These are phyloP conservation scores for Russula sp. DNA, from an alignment of 768 basidiomycete species.

Conservation along the genomic window DNA sequence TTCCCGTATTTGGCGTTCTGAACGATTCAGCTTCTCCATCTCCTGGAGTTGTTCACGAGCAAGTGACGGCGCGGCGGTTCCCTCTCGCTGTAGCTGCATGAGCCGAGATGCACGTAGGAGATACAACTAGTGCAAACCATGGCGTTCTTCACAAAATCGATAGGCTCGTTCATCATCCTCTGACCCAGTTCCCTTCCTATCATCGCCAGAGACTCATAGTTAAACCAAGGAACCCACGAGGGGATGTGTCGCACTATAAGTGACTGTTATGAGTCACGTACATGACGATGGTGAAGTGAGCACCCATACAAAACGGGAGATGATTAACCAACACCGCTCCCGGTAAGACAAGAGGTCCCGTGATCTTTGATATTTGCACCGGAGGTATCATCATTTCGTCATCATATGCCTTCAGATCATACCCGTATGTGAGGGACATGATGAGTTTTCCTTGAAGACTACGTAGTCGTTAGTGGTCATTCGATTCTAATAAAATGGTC, in stretches of 20 bases:
- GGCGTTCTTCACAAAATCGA: slow-evolving; percentile 8
- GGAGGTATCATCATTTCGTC: background rate
- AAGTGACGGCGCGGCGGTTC: background rate
- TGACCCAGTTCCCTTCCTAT: background rate
- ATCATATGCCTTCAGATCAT: background rate
- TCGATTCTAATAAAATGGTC: too few relatives aligned
- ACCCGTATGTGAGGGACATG: slow-evolving; percentile 8
- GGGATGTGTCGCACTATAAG: slow-evolving; percentile 9
- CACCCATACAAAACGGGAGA: slow-evolving; percentile 12
- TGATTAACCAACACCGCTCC: slow-evolving; percentile 1
- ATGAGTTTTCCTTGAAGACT: slow-evolving; percentile 2
- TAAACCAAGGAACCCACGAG: slow-evolving; percentile 12
- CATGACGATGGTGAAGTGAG: too few relatives aligned
- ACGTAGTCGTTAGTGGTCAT: background rate
- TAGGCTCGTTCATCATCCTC: slow-evolving; percentile 3
- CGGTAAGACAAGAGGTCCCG: background rate
- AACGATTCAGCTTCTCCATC: background rate
- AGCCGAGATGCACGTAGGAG: background rate
- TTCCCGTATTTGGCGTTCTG: background rate
- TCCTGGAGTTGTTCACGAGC: background rate
- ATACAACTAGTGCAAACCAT: background rate
- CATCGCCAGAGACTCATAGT: background rate
- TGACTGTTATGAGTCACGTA: background rate
- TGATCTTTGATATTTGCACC: background rate
- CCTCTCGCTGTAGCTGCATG: background rate